Conservation (phyloP, 1,284 basidiomycete genomes). For the Somion occarium region DNA sequence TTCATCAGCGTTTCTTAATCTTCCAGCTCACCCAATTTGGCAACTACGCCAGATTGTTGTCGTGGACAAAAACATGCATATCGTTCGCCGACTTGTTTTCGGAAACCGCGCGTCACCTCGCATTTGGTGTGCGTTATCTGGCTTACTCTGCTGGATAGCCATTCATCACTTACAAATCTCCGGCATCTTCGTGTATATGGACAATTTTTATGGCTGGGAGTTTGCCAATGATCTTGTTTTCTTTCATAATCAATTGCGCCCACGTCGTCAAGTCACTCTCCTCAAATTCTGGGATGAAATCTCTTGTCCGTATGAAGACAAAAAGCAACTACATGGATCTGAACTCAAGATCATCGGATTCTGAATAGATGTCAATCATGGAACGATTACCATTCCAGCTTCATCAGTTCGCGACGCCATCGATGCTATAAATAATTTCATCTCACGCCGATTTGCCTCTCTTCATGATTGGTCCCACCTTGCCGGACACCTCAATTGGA, state of each 20-base stretch:
- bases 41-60: conserved; percentile 37
- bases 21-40: conserved; percentile 37
- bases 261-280: conserved; percentile 27
- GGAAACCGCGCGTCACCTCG: conserved; percentile 23
- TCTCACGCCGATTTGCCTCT: conserved; percentile 7
- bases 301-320: conserved; percentile 32
- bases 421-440: conserved; percentile 7
- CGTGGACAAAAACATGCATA: background rate
- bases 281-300: conserved; percentile 37
- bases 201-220: conserved; percentile 32
- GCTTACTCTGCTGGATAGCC: conserved; percentile 33
- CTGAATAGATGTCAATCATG: conserved; percentile 25
- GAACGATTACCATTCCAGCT: conserved; percentile 26
- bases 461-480: conserved; percentile 28
- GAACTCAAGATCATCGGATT: conserved; percentile 34
- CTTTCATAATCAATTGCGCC: conserved; percentile 26
- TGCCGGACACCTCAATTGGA: conserved; percentile 36
- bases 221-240: conserved; percentile 19
- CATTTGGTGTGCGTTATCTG: conserved; percentile 29
- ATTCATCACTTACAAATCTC: conserved; percentile 15
- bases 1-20: conserved; percentile 28
- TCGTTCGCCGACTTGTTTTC: conserved; percentile 32
- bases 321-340: conserved; percentile 33
- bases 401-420: background rate
- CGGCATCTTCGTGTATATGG: conserved; percentile 29